Evolutionary conservation across 805 yeast species (phyloP).

Genomic region (Saccharomycopsis capsularis): DNA sequence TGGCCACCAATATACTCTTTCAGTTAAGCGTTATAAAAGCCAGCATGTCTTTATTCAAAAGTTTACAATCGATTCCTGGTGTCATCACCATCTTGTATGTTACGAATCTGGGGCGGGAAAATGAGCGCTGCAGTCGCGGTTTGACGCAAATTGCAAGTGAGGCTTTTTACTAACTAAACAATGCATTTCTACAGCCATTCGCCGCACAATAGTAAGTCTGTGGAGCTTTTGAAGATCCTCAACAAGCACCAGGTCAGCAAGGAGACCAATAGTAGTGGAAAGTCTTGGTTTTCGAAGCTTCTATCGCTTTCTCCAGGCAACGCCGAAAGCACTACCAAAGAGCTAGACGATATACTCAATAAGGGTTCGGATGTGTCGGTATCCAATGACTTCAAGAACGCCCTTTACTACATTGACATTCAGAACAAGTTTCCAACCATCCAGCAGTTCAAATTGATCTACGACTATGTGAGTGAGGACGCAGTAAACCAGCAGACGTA

Average conservation of each 20-base stretch:
- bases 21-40: too few relatives aligned
- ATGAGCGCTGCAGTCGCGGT: background rate
- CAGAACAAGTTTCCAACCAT: slow-evolving; percentile 19
- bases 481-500: slow-evolving; percentile 4
- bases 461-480: slow-evolving; percentile 7
- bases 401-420: slow-evolving; percentile 19
- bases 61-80: slow-evolving; percentile 31
- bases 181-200: slow-evolving; percentile 10
- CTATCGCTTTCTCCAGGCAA: slow-evolving; percentile 2
- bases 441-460: slow-evolving; percentile 16
- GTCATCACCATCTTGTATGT: slow-evolving; percentile 34
- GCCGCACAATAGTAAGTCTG: slow-evolving; percentile 7
- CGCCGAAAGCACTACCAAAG: slow-evolving; percentile 8
- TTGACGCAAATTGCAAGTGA: too few relatives aligned
- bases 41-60: slow-evolving; percentile 33
- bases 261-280: background rate
- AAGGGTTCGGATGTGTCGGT: slow-evolving; percentile 5
- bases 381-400: slow-evolving; percentile 17
- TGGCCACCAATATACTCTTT: too few relatives aligned
- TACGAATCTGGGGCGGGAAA: background rate
- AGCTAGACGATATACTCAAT: slow-evolving; percentile 17
- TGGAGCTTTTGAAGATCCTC: slow-evolving; percentile 11
- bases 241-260: slow-evolving; percentile 15
- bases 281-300: slow-evolving; percentile 15
- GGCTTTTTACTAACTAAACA: background rate